Base-by-base conservation (phyloP, 2,329 filamentous ascomycete species). In the Lachnellula cervina region DNA sequence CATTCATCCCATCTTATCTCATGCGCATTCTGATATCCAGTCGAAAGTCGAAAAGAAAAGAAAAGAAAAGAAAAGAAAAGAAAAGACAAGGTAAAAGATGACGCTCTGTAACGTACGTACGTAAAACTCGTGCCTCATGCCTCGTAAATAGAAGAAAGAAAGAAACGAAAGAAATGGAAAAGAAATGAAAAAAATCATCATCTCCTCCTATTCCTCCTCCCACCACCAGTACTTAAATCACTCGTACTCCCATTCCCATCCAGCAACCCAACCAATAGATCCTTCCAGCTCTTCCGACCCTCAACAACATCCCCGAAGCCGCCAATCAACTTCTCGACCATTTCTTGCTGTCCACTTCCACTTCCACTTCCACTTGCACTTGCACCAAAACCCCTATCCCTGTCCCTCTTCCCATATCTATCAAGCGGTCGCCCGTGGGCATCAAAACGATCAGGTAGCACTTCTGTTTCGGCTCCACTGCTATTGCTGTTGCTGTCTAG, bases 361-460 rank as follows among this genome's bases (percentile, higher is more conserved):
- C 49, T 55, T 17, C 35, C 42, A 3, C 17, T 48, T 43, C 28
- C 14, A n/a, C 13, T 32, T 46, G 4, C 21, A n/a, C n/a, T n/a
- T n/a, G n/a, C 21, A 21, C 21, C 21, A 21, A 4, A 21, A 21
- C 19, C 44, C 28, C 34, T 45, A n/a, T 23, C 52, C 42, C n/a
- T 21, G 9, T 51, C 49, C 13, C 55, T 55, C 19, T 53, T 45
- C 28, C 51, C 37, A 42, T 50, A 19, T 4, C 45, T 38, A 9
- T 62, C 60, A 25, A 68, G 7, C 2, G 59, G 62, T 23, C 64
- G 53, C 0, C 67, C 67, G 23, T 69, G 54, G 3, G 40, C 38
- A 57, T 70, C 67, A 55, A 69, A 70, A 7, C 67, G 37, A 52
- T 65, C 61, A 1, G 68, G 68, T 13, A 69, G 51, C 2, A 64